These are phyloP conservation scores for Synchytrium microbalum DNA, from an alignment of 371 early-diverging fungal genomes.

Conservation along the genomic window DNA sequence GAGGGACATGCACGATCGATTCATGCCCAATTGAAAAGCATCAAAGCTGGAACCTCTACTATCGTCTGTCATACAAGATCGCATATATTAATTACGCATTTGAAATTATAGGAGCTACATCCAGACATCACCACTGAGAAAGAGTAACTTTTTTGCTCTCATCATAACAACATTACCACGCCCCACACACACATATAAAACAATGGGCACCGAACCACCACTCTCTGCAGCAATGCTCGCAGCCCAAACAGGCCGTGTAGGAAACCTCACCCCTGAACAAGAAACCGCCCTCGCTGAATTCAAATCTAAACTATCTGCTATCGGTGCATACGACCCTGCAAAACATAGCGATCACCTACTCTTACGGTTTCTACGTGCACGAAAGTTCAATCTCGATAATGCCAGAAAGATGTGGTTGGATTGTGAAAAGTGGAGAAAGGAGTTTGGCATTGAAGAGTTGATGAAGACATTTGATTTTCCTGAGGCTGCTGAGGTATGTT, in stretches of 20 bases:
- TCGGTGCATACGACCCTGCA: conserved; percentile 37
- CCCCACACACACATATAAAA: background rate
- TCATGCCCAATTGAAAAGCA: too few relatives aligned
- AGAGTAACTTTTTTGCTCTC: too few relatives aligned
- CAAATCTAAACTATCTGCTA: conserved; percentile 30
- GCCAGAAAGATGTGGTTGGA: conserved; percentile 59
- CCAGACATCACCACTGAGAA: too few relatives aligned
- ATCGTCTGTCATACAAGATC: too few relatives aligned
- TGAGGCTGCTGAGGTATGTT: conserved; percentile 26
- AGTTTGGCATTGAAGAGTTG: conserved; percentile 31
- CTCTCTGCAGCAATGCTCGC: background rate
- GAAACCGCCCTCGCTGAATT: conserved; percentile 44
- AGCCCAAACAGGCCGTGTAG: conserved; percentile 38
- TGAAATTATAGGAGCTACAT: too few relatives aligned
- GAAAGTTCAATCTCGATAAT: conserved; percentile 51
- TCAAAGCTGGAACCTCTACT: too few relatives aligned
- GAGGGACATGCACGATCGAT: too few relatives aligned
- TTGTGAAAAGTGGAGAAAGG: conserved; percentile 55
- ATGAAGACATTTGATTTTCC: conserved; percentile 32
- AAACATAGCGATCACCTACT: conserved; percentile 57
- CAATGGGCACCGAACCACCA: background rate
- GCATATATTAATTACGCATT: too few relatives aligned
- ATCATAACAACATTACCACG: too few relatives aligned
- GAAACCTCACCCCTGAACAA: conserved; percentile 49
- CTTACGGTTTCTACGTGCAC: conserved; percentile 63